phyloP scores from a whole-genome alignment of 129 eudicot species.

The sunflower (Helianthus annuus) region DNA sequence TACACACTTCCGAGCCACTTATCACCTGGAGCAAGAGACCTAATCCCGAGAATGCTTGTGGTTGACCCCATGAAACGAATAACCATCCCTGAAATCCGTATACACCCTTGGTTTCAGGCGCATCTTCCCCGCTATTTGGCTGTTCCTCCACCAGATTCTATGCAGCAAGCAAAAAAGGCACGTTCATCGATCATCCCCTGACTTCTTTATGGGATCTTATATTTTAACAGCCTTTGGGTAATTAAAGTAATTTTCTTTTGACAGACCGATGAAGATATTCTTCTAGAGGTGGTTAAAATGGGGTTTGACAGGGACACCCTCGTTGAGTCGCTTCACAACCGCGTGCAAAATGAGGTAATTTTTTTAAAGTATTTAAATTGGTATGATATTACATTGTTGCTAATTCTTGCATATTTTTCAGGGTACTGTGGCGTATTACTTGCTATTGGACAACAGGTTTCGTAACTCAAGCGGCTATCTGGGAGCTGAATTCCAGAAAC shows the following conservation, averaged over 20 bases:
- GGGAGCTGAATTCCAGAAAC: conserved; percentile 94
- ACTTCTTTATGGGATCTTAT: neutral
- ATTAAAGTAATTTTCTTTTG: conserved; percentile 8
- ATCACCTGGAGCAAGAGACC: conserved; percentile 90
- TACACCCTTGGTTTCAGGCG: conserved; percentile 90
- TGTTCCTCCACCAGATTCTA: conserved; percentile 94
- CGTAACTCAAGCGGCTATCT: conserved; percentile 90
- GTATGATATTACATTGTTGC: neutral
- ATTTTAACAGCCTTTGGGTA: conserved; percentile 8
- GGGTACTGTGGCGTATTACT: conserved; percentile 98
- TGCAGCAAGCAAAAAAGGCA: conserved; percentile 95
- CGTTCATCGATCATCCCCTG: conserved; percentile 2
- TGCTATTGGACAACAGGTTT: conserved; percentile 84
- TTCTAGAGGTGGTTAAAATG: conserved; percentile 87
- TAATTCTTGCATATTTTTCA: conserved; percentile 26
- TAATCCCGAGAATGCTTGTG: conserved; percentile 96
- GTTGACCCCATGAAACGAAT: conserved; percentile 96
- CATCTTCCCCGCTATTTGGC: conserved; percentile 97
- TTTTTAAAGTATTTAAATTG: neutral
- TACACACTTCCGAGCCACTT: conserved; percentile 97
- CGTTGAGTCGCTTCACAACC: conserved; percentile 78
- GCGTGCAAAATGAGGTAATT: conserved; percentile 88
- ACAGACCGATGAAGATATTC: conserved; percentile 96
- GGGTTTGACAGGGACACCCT: conserved; percentile 87
- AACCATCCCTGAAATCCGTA: conserved; percentile 86